phyloP scores from a whole-genome alignment of 352 stramenopile species.

The Pythium angustatum region DNA sequence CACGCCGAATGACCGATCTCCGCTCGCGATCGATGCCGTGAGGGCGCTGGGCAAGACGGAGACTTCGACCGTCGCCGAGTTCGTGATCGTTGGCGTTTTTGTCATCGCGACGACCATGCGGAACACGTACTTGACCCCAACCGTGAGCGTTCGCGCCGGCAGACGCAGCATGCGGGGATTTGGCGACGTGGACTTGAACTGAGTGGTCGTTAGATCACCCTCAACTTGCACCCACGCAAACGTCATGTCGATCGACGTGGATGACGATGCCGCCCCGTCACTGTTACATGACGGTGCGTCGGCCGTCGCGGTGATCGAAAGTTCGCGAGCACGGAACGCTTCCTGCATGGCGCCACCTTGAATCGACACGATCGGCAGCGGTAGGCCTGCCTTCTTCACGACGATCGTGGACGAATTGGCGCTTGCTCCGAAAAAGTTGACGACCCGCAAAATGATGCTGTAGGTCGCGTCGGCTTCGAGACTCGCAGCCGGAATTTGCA shows the following conservation, averaged over 20 bases:
- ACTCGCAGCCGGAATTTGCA: constrained; percentile 34
- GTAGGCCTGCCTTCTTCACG: constrained; percentile 49
- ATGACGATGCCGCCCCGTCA: constrained; percentile 3
- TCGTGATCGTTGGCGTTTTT: constrained; percentile 45
- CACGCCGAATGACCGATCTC: constrained; percentile 51
- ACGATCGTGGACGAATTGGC: constrained; percentile 45
- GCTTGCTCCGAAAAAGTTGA: constrained; percentile 52
- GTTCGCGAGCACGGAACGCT: constrained; percentile 39
- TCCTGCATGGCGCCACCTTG: constrained; percentile 43
- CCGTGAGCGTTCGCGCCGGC: constrained; percentile 45
- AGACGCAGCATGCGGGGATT: constrained; percentile 61
- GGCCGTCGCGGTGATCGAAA: constrained; percentile 47
- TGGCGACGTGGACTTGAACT: constrained; percentile 53
- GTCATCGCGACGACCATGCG: constrained; percentile 55
- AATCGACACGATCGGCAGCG: constrained; percentile 59
- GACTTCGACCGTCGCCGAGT: constrained; percentile 50
- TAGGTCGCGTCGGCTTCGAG: constrained; percentile 48
- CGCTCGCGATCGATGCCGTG: constrained; percentile 38
- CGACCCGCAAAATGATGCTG: constrained; percentile 44
- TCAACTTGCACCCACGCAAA: constrained; percentile 56
- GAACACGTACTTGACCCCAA: constrained; percentile 62
- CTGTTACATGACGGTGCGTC: constrained; percentile 45
- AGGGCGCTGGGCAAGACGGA: constrained; percentile 44
- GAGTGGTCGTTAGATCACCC: constrained; percentile 37
- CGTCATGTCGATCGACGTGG: constrained; percentile 43